phyloP scores from a whole-genome alignment of 306 rosid species.

The Herpetospermum pedunculosum region DNA sequence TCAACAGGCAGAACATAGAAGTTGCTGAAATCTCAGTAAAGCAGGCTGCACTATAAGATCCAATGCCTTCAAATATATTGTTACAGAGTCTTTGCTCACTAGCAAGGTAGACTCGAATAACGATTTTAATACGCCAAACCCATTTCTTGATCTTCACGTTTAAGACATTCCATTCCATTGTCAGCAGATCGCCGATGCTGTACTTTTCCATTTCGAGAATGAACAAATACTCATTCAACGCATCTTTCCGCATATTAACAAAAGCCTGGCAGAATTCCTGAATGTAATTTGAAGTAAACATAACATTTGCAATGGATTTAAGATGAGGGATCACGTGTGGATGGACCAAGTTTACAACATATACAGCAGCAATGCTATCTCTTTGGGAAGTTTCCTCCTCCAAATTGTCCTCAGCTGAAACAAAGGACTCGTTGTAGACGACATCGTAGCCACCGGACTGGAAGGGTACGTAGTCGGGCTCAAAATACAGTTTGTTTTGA shows the following conservation, averaged over 20 bases:
- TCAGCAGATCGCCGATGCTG: constrained; percentile 37
- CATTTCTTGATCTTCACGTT: constrained; percentile 41
- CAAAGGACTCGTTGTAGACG: constrained; percentile 26
- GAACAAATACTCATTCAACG: constrained; percentile 39
- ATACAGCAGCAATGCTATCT: constrained; percentile 3
- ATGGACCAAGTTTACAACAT: constrained; percentile 29
- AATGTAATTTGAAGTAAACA: constrained; percentile 49
- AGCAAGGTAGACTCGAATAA: constrained; percentile 38
- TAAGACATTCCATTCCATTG: constrained; percentile 41
- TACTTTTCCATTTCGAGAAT: constrained; percentile 31
- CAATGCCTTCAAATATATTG: constrained; percentile 33
- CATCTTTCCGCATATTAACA: constrained; percentile 29
- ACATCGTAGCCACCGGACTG: constrained; percentile 24
- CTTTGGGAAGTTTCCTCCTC: constrained; percentile 10
- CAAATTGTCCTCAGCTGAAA: constrained; percentile 29
- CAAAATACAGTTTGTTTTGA: constrained; percentile 35
- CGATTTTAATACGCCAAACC: constrained; percentile 32
- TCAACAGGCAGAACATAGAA: constrained; percentile 29
- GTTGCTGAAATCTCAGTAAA: constrained; percentile 39
- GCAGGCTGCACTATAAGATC: constrained; percentile 20
- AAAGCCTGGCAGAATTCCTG: constrained; percentile 44
- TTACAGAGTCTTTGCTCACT: constrained; percentile 44
- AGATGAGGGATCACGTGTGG: constrained; percentile 32
- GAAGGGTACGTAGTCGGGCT: constrained; percentile 36
- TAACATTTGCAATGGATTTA: constrained; percentile 39